Evolutionary conservation across 2,329 filamentous ascomycete species (phyloP), one percentile per base, ranked within the genome.

Genomic region (Aspergillus brunneoviolaceus): DNA sequence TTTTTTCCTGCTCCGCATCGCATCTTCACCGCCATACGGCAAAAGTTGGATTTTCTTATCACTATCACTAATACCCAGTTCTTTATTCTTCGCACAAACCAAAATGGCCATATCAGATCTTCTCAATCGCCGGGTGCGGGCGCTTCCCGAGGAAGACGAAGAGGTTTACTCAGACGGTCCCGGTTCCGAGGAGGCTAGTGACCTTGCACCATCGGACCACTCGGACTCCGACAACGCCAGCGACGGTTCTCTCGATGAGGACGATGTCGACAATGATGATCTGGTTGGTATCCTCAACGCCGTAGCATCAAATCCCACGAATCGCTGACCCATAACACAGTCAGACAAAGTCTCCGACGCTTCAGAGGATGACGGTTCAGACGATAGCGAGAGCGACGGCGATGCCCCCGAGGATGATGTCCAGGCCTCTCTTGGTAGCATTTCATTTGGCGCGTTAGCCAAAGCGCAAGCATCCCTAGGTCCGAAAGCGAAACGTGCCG

Each of bases 371-470:
- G 72, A 75, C 2, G 75, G 80, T 23, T 73, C 72, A 21, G 64
- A 69, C 1, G 75, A 80, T 57, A 75, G 79, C 27, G 70, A 74
- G 14, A 69, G 74, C 47, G 69, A 67, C 7, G 64, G 63, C 3
- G 71, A 72, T 4, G 71, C 74, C 21, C 77, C 71, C 31, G 68
- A 73, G 33, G 74, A 76, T 49, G 74, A 74, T 65, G 68, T 73
- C 50, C 71, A 71, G 68, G 65, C 73, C 4, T 72, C 77, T 35
- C 76, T 88, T 60, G 82, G 80, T 69, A 82, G 80, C 62, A 86
- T 97, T 65, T 95, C 92, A 25, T 97, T 98, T 70, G 93, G 92
- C 63, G 90, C 91, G n/a, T 82, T 97, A 47, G 91, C 91, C 65
- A 91, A 91, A 80, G 93, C 92, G 1, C 91, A 96, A 79, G 88